These are phyloP conservation scores for Viola odorata DNA, from an alignment of 345 rosid genomes.

Conservation along the genomic window DNA sequence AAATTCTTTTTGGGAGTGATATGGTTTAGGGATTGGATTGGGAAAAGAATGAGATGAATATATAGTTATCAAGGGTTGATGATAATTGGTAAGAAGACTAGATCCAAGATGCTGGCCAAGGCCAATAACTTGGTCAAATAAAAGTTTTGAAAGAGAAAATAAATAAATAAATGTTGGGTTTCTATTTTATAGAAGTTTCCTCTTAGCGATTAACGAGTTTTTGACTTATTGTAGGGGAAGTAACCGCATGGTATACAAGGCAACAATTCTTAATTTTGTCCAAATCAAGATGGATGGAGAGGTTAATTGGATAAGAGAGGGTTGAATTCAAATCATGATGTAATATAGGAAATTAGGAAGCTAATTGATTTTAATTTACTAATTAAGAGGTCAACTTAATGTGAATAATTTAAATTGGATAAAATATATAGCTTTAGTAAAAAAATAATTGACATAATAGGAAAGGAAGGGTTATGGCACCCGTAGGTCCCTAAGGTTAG, in stretches of 20 bases:
- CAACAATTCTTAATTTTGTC: background rate
- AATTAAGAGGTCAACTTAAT: too few relatives aligned
- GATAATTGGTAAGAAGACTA: conserved; percentile 7
- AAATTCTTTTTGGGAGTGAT: background rate
- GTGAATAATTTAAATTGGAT: too few relatives aligned
- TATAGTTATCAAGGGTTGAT: background rate
- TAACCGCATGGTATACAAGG: background rate
- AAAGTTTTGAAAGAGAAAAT: background rate
- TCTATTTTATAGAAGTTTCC: conserved; percentile 22
- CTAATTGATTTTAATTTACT: too few relatives aligned
- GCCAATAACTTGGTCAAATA: conserved; percentile 10
- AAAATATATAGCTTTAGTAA: too few relatives aligned
- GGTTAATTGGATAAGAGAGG: background rate
- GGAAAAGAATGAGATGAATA: background rate
- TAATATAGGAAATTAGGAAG: too few relatives aligned
- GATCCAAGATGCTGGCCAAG: conserved; percentile 12
- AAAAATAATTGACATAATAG: too few relatives aligned
- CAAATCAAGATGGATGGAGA: background rate
- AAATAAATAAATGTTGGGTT: background rate
- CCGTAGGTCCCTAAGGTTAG: too few relatives aligned
- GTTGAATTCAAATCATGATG: background rate
- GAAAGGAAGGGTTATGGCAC: too few relatives aligned
- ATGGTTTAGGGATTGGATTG: background rate
- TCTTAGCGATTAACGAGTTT: conserved; percentile 6
- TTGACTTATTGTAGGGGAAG: conserved; percentile 31